These are phyloP conservation scores for Metschnikowia amazonensis DNA, from an alignment of 805 yeast species.

Conservation along the genomic window DNA sequence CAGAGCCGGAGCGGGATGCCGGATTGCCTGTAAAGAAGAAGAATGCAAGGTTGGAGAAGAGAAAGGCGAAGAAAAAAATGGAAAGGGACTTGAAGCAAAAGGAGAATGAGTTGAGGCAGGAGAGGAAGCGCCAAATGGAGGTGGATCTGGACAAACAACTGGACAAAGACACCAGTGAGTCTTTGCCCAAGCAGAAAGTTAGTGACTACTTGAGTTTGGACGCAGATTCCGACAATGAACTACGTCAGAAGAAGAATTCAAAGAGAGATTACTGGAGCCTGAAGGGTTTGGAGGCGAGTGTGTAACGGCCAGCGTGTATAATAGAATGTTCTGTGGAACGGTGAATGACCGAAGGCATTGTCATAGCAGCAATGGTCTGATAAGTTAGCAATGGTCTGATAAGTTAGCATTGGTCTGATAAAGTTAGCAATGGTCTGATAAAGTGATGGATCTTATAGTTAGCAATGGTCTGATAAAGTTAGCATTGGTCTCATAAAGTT, in stretches of 20 bases:
- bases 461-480: no score
- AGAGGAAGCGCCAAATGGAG: background rate
- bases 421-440: no score
- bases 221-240: constrained; percentile 18
- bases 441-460: no score
- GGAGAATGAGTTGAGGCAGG: background rate
- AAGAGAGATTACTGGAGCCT: constrained; percentile 41
- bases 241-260: constrained; percentile 28
- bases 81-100: background rate
- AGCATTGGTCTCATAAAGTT: no score
- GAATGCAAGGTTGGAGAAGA: background rate
- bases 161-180: background rate
- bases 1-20: constrained; percentile 17
- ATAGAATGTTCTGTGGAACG: background rate
- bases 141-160: background rate
- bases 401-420: no score
- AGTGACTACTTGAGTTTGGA: constrained; percentile 23
- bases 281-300: constrained; percentile 33
- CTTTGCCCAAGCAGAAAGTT: constrained; percentile 6
- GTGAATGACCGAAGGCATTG: no score
- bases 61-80: background rate
- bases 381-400: no score
- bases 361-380: no score
- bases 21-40: background rate
- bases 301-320: background rate